Evolutionary conservation across 257 asterid genomes (phyloP).

Genomic region (Cruciata laevipes): DNA sequence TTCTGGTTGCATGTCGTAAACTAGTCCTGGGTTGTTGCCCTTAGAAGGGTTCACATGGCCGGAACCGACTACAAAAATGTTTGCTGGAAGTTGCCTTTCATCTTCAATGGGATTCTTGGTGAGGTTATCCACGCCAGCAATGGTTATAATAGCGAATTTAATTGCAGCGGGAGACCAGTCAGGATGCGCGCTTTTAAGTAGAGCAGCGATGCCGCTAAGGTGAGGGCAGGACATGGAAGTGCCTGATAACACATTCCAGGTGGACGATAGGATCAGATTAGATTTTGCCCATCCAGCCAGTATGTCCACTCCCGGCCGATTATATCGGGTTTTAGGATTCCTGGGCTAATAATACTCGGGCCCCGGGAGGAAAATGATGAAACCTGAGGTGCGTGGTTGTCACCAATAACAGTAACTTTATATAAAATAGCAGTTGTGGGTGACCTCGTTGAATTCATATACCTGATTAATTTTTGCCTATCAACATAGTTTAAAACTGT

Average conservation of each 20-base stretch:
- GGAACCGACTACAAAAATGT: slow-evolving; percentile 1
- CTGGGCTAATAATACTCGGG: neutral
- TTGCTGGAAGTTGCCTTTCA: slow-evolving; percentile 3
- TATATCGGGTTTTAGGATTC: slow-evolving; percentile 13
- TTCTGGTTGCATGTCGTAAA: slow-evolving; percentile 8
- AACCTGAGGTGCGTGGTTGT: slow-evolving; percentile 8
- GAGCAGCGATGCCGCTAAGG: neutral
- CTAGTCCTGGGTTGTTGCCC: slow-evolving; percentile 9
- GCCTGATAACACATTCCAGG: neutral
- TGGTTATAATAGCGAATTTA: neutral
- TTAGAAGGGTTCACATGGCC: slow-evolving; percentile 8
- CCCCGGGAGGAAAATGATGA: slow-evolving; percentile 10
- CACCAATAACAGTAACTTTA: slow-evolving; percentile 7
- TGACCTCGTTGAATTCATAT: neutral
- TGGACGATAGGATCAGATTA: neutral
- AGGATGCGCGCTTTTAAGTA: neutral
- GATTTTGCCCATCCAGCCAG: slow-evolving; percentile 13
- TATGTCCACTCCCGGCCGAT: slow-evolving; percentile 9
- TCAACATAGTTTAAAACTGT: neutral
- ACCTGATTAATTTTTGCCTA: neutral
- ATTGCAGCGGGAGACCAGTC: neutral
- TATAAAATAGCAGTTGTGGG: slow-evolving; percentile 4
- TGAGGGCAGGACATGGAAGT: neutral
- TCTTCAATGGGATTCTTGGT: slow-evolving; percentile 6
- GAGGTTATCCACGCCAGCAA: slow-evolving; percentile 1